phyloP scores from a whole-genome alignment of 257 asterid genomes.

The Petunia axillaris region DNA sequence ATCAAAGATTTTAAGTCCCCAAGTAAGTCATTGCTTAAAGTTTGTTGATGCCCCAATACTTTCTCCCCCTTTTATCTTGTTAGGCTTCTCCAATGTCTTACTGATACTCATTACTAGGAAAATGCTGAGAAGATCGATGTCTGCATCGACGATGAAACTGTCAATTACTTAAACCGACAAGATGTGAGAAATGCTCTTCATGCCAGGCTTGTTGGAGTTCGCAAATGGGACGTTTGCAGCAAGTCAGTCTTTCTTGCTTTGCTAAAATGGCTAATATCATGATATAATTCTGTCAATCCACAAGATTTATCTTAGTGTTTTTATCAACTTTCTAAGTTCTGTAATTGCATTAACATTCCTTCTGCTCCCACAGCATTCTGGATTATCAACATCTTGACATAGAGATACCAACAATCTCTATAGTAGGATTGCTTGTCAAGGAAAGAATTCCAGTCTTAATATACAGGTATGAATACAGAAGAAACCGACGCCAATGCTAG shows the following conservation, averaged over 20 bases:
- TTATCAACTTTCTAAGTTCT: background rate
- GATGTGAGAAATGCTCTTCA: slow-evolving; percentile 70
- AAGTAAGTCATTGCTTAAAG: slow-evolving; percentile 38
- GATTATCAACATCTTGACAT: slow-evolving; percentile 65
- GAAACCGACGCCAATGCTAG: background rate
- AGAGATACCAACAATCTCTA: slow-evolving; percentile 61
- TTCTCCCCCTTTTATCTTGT: background rate
- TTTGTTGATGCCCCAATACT: background rate
- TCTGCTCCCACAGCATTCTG: slow-evolving; percentile 44
- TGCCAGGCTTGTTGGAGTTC: slow-evolving; percentile 65
- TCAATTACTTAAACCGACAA: slow-evolving; percentile 56
- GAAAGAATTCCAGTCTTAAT: slow-evolving; percentile 59
- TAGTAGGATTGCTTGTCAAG: slow-evolving; percentile 56
- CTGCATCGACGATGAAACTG: slow-evolving; percentile 64
- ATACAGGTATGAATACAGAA: slow-evolving; percentile 47
- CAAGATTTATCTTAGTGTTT: background rate
- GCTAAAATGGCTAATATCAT: background rate
- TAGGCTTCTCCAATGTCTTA: background rate
- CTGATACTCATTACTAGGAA: slow-evolving; percentile 39
- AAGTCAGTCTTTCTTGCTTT: slow-evolving; percentile 38
- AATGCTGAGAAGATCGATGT: slow-evolving; percentile 57
- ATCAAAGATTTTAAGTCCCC: slow-evolving; percentile 57
- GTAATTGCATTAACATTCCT: background rate
- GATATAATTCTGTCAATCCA: background rate
- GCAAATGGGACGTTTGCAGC: slow-evolving; percentile 69